Percentiles rank a stretch among this genome's conserved stretches.
Evolutionary conservation across 2,329 filamentous ascomycete species (phyloP).

Genomic region (Fusarium globosum): DNA sequence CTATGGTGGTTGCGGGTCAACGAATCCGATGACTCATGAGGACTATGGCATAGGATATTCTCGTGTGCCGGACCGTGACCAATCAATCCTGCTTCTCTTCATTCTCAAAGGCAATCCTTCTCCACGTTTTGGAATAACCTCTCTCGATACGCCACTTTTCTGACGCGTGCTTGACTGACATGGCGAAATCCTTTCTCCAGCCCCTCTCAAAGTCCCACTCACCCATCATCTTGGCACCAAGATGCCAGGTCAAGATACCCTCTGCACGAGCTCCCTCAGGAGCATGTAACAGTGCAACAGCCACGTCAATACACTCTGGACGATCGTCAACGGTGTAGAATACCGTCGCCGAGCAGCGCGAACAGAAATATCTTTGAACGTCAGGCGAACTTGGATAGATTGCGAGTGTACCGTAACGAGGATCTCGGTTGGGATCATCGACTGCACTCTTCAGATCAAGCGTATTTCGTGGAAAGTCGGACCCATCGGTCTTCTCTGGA

Average conservation of each 20-base stretch:
- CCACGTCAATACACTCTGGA: slow-evolving; percentile 55
- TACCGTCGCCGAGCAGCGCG: slow-evolving; percentile 57
- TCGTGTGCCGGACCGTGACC: background rate
- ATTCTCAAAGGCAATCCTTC: background rate
- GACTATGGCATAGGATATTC: too few species aligned
- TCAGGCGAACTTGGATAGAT: slow-evolving; percentile 57
- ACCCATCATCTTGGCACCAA: slow-evolving; percentile 42
- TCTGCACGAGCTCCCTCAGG: slow-evolving; percentile 60
- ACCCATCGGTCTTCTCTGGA: background rate
- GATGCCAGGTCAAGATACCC: slow-evolving; percentile 55
- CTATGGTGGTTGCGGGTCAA: too few species aligned
- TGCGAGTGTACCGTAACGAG: slow-evolving; percentile 55
- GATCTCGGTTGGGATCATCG: slow-evolving; percentile 44
- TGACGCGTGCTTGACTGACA: slow-evolving; percentile 20
- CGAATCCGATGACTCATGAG: too few species aligned
- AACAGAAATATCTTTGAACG: slow-evolving; percentile 62
- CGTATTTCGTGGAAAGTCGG: slow-evolving; percentile 22
- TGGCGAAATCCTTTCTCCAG: slow-evolving; percentile 31
- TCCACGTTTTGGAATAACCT: slow-evolving; percentile 25
- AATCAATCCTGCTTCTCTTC: background rate
- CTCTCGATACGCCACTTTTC: slow-evolving; percentile 38
- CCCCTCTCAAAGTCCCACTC: slow-evolving; percentile 18
- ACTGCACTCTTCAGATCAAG: slow-evolving; percentile 51
- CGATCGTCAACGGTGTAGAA: slow-evolving; percentile 57
- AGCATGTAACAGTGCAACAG: slow-evolving; percentile 57